Percentiles rank a stretch among this genome's conserved stretches.
These are phyloP conservation scores for Ciborinia camelliae DNA, from an alignment of 2,329 filamentous ascomycete genomes.

Conservation along the genomic window DNA sequence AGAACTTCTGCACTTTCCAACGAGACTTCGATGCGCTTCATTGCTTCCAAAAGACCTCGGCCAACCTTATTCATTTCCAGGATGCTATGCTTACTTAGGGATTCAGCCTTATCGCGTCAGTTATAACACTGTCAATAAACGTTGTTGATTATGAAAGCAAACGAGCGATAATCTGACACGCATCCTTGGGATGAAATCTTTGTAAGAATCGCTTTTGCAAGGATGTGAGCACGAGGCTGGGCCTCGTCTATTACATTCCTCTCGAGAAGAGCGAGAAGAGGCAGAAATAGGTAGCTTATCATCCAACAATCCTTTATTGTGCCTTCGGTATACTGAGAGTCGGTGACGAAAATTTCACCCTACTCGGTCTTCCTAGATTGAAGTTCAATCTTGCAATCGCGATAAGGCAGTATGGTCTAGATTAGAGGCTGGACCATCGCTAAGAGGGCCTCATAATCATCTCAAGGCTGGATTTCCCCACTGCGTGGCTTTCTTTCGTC, in stretches of 20 bases:
- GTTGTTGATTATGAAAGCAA: no score
- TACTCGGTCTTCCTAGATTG: neutral
- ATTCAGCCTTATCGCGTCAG: slow-evolving; percentile 1
- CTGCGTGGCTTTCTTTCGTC: neutral
- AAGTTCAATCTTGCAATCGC: slow-evolving; percentile 2
- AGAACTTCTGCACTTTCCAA: neutral
- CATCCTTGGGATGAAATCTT: neutral
- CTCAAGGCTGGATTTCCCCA: neutral
- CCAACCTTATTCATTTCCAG: neutral
- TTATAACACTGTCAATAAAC: no score
- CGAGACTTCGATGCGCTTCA: neutral
- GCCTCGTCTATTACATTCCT: neutral
- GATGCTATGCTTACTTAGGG: neutral
- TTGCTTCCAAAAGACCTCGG: neutral
- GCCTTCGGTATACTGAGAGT: neutral
- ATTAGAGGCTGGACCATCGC: neutral
- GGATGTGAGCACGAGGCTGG: neutral
- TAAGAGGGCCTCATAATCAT: neutral
- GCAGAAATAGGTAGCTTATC: neutral
- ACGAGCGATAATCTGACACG: neutral
- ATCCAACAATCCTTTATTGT: neutral
- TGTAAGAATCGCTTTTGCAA: neutral
- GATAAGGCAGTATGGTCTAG: neutral
- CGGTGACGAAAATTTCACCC: neutral
- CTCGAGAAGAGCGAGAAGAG: no score